Conservation (phyloP, 106 monocot genomes). For the Alisma plantagoaquatica region DNA sequence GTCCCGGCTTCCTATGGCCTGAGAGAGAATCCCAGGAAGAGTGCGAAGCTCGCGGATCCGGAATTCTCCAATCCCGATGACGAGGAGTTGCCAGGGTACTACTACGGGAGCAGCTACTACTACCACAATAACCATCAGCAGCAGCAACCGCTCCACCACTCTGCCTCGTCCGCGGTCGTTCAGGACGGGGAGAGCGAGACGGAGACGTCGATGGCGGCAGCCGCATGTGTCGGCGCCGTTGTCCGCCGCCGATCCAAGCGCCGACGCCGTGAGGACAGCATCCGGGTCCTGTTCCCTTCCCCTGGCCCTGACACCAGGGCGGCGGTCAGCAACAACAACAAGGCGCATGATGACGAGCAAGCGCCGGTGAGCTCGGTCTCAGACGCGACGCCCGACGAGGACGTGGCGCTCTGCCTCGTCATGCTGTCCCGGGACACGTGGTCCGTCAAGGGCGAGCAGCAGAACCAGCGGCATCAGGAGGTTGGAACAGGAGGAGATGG, state of each 20-base stretch:
- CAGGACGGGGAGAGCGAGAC: conserved; percentile 74
- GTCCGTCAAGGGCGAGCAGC: conserved; percentile 7
- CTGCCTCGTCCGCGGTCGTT: conserved; percentile 21
- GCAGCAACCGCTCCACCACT: too few relatives aligned
- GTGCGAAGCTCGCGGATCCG: conserved; percentile 45
- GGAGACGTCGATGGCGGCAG: conserved; percentile 20
- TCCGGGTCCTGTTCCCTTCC: too few relatives aligned
- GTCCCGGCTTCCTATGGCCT: conserved; percentile 35
- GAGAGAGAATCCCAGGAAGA: conserved; percentile 61
- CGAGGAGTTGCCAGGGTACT: too few relatives aligned
- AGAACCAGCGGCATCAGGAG: neutral
- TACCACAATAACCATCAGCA: too few relatives aligned
- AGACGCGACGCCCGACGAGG: conserved; percentile 41
- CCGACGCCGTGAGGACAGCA: too few relatives aligned
- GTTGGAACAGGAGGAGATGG: conserved; percentile 2
- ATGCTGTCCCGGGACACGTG: conserved; percentile 67
- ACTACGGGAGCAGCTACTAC: too few relatives aligned
- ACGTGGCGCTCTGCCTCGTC: conserved; percentile 60
- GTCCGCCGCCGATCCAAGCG: conserved; percentile 9
- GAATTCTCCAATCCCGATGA: conserved; percentile 34
- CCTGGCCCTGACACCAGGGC: too few relatives aligned
- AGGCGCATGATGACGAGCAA: conserved; percentile 27
- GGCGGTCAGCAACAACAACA: too few relatives aligned
- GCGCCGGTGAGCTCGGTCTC: conserved; percentile 52
- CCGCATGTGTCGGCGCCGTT: conserved; percentile 7